A percentile compares a stretch with the other conserved stretches of the same genome.
phyloP scores from a whole-genome alignment of 768 basidiomycete genomes.

The Psilocybe sp. region DNA sequence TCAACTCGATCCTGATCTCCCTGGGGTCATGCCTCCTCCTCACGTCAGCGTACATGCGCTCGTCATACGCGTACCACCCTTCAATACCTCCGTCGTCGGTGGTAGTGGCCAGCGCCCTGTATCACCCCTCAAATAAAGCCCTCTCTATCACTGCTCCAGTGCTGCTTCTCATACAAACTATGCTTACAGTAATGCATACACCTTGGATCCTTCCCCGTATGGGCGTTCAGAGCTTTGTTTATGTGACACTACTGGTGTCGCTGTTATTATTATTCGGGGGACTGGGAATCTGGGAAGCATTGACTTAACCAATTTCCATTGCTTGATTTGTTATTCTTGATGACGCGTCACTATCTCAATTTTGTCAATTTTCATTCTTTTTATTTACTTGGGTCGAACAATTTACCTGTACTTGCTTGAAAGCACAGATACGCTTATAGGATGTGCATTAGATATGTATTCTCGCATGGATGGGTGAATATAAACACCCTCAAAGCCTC shows the following conservation, averaged over 20 bases:
- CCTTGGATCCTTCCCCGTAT: conserved; percentile 65
- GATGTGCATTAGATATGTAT: too few species aligned
- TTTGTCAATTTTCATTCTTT: too few species aligned
- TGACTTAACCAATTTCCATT: conserved; percentile 29
- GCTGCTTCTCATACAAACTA: conserved; percentile 46
- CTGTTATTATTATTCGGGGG: conserved; percentile 73
- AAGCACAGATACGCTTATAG: too few species aligned
- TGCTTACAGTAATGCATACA: conserved; percentile 63
- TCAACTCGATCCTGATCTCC: conserved; percentile 70
- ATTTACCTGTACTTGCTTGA: too few species aligned
- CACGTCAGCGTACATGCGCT: conserved; percentile 59
- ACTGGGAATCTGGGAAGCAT: conserved; percentile 67
- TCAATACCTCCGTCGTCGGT: conserved; percentile 8
- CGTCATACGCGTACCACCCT: conserved; percentile 37
- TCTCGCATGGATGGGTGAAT: too few species aligned
- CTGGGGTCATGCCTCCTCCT: conserved; percentile 64
- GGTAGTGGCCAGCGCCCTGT: neutral
- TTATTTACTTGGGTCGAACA: too few species aligned
- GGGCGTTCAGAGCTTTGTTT: conserved; percentile 76
- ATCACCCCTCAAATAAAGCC: conserved; percentile 26
- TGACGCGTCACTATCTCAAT: neutral
- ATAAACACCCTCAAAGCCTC: too few species aligned
- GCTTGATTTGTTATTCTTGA: neutral
- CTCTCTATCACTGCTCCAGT: conserved; percentile 40
- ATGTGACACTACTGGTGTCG: conserved; percentile 62